Percentiles rank a stretch among this genome's conserved stretches.
phyloP scores from a whole-genome alignment of 305 asterid genomes.

The Fraxinus sp. region DNA sequence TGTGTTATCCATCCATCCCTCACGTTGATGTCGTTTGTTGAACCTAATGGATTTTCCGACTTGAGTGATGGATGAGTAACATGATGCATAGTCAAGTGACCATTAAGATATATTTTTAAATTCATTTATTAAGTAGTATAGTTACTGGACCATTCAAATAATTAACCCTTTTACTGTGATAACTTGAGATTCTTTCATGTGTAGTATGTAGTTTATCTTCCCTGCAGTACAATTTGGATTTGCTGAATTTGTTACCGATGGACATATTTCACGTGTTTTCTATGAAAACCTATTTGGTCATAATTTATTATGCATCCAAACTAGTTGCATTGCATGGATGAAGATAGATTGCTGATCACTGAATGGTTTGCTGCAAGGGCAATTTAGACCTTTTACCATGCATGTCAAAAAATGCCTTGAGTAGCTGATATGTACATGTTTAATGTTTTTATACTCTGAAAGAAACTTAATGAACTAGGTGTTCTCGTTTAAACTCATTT shows the following conservation, averaged over 20 bases:
- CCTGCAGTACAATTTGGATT: background rate
- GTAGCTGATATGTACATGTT: slow-evolving; percentile 33
- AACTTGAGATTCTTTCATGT: slow-evolving; percentile 11
- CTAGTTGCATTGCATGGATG: background rate
- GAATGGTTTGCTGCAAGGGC: background rate
- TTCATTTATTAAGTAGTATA: background rate
- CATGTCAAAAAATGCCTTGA: background rate
- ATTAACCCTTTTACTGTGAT: slow-evolving; percentile 8
- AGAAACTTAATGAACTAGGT: slow-evolving; percentile 3
- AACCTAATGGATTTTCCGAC: background rate
- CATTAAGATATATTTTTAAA: background rate
- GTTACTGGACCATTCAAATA: background rate
- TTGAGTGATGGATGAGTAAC: background rate
- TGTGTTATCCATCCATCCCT: background rate
- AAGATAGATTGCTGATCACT: background rate
- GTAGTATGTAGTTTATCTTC: background rate
- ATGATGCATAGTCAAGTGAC: background rate
- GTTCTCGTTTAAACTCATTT: background rate
- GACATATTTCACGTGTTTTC: background rate
- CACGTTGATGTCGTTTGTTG: background rate
- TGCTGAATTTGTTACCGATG: background rate
- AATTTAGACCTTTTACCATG: background rate
- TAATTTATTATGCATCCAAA: background rate
- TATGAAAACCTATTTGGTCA: background rate
- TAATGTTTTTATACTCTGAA: slow-evolving; percentile 27